Percentiles rank a stretch among this genome's conserved stretches.
These are phyloP conservation scores for Floccularia luteovirens DNA, from an alignment of 768 basidiomycete genomes.

Conservation along the genomic window DNA sequence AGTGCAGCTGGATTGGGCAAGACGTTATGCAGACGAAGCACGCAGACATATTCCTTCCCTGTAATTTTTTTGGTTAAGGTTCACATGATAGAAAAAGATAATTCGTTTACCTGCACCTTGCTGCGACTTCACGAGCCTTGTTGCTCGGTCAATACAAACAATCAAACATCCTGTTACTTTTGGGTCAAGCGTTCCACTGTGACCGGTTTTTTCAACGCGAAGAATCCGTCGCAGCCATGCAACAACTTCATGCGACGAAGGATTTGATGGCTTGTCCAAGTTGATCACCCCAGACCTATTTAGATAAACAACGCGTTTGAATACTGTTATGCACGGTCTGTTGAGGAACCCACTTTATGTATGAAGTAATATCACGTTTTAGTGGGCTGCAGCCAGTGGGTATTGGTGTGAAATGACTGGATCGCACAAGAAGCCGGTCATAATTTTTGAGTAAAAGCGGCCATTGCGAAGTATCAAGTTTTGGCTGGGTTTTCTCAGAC, in stretches of 20 bases:
- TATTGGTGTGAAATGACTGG: slow-evolving; percentile 97
- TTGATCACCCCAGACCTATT: slow-evolving; percentile 97
- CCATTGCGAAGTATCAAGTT: slow-evolving; percentile 95
- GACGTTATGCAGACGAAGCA: slow-evolving; percentile 83
- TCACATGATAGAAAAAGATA: slow-evolving; percentile 1
- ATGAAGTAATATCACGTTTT: slow-evolving; percentile 86
- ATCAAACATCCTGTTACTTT: slow-evolving; percentile 99
- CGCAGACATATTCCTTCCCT: slow-evolving; percentile 99
- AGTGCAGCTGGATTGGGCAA: slow-evolving; percentile 80
- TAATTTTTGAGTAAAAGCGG: slow-evolving; percentile 98
- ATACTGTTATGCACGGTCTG: not conserved
- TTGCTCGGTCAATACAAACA: slow-evolving; percentile 98
- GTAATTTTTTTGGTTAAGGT: slow-evolving; percentile 3
- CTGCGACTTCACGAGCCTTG: slow-evolving; percentile 95
- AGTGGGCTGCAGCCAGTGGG: slow-evolving; percentile 90
- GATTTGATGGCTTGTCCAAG: slow-evolving; percentile 98
- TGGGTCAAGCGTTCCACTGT: slow-evolving; percentile 97
- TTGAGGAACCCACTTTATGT: slow-evolving; percentile 65
- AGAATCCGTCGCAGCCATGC: slow-evolving; percentile 98
- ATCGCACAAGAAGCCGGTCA: slow-evolving; percentile 91
- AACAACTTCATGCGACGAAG: slow-evolving; percentile 98
- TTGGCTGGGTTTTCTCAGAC: slow-evolving; percentile 64
- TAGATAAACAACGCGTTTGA: slow-evolving; percentile 5
- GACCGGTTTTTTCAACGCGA: slow-evolving; percentile 96
- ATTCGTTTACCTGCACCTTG: slow-evolving; percentile 81